Evolutionary conservation across 257 asterid genomes (phyloP), one percentile per base, ranked within the genome.

Genomic region (Coffea eugenioides): DNA sequence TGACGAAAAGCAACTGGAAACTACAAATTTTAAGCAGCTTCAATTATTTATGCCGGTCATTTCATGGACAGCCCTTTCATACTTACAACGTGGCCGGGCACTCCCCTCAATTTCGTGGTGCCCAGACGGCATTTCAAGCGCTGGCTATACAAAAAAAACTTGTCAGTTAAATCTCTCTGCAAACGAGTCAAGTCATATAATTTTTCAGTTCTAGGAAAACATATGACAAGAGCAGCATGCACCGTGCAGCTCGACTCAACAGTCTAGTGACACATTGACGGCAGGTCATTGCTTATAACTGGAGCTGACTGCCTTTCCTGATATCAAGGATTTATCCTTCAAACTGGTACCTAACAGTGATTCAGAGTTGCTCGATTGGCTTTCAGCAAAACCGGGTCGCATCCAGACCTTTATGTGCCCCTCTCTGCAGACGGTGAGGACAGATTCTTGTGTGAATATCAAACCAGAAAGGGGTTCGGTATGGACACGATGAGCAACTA

Each of bases 401-500:
- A 81, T 86, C 99, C 99, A 96, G 67, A 96, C 89, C 82, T 94
- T 96, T 57, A 94, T 91, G 87, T 96, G 92, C 21, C 99, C 98
- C 83, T 96, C 99, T 16, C 99, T 86, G 81, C 97, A 91, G 31
- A 89, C 87, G 21, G 97, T 91, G 56, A 96, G 92, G 78, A 94
- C 88, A 0, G 98, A 94, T 78, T 94, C 98, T 16, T 85, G 96
- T 34, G 99, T 91, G 89, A 94, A 92, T 73, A 83, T 83, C 87
- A 96, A 77, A 51, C 94, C 97, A 21, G 99, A 94, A 43, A 96
- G 98, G 45, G 99, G 99, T 51, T 96, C 99, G 0, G 97, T 92
- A 91, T 96, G 99, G 41, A 92, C 97, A 31, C 97, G 95, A 49
- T 96, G 99, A 61, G 90, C 90, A 11, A 94, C 97, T 25, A 94